phyloP scores from a whole-genome alignment of 345 rosid genomes.

The Alliaria petiolata region DNA sequence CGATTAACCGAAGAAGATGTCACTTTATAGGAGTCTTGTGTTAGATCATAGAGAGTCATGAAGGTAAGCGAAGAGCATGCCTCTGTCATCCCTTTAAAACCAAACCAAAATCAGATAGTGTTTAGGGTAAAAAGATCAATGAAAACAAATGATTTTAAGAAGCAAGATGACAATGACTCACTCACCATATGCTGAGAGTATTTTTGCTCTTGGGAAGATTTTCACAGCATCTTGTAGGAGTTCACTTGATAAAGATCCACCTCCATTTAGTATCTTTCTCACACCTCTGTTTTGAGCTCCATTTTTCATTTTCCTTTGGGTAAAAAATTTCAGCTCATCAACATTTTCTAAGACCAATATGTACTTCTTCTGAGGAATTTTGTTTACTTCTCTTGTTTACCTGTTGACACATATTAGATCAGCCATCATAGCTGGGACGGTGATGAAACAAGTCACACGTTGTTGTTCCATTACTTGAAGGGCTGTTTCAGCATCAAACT shows the following conservation, averaged over 20 bases:
- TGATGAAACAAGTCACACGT: slow-evolving; percentile 71
- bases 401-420: slow-evolving; percentile 51
- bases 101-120: not conserved
- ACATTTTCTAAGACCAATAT: not conserved
- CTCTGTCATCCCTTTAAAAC: slow-evolving; percentile 75
- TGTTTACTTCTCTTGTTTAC: slow-evolving; percentile 26
- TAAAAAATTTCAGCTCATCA: not conserved
- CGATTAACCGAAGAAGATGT: slow-evolving; percentile 11
- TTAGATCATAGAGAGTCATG: slow-evolving; percentile 54
- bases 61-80: slow-evolving; percentile 78
- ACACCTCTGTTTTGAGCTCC: slow-evolving; percentile 41
- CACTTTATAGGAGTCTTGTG: slow-evolving; percentile 7
- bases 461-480: slow-evolving; percentile 51
- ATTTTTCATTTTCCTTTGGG: slow-evolving; percentile 40
- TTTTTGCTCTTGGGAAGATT: slow-evolving; percentile 60
- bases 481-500: slow-evolving; percentile 61
- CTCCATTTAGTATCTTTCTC: slow-evolving; percentile 78
- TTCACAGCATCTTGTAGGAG: slow-evolving; percentile 43
- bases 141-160: not conserved
- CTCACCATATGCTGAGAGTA: slow-evolving; percentile 80
- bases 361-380: not conserved
- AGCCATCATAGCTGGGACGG: slow-evolving; percentile 77
- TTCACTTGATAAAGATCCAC: slow-evolving; percentile 61
- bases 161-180: slow-evolving; percentile 24
- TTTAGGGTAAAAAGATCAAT: not conserved